Evolutionary conservation across 2,329 filamentous ascomycete genomes (phyloP), one percentile per base, ranked within the genome.

Genomic region (Sporothrix inflata): DNA sequence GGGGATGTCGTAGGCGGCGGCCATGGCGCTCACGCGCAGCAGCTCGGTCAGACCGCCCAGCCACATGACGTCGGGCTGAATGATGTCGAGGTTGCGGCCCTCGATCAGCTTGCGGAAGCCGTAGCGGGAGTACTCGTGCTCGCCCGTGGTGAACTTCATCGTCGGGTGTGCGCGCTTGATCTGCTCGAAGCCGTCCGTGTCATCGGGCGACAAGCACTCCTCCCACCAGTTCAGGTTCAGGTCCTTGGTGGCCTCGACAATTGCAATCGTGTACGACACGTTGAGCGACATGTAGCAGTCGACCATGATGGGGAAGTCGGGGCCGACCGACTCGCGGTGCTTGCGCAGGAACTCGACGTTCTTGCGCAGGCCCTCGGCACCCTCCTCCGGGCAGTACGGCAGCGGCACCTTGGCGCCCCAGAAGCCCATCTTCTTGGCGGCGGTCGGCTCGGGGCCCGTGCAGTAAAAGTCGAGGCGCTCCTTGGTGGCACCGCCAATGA

Each of bases 1-100:
- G 14, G 94, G 94, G 73, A 98, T 92, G 79, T 98, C 94, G 82
- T 98, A 98, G 27, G 94, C 94, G 4, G 94, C 89, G 4, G 94
- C 94, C 89, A 97, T 91, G 70, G 94, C 92, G 19, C 94, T 88
- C 69, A 98, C 91, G 82, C 94, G 96, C 76, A 98, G 89, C 72
- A 98, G 87, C 82, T 98, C 94, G 0, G 94, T 98, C 86, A 98
- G 82, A 74, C 94, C 94, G 74, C 94, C 94, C 16, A 97, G 90
- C 94, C 94, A 98, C 94, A 98, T 98, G 75, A 98, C 94, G 79
- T 98, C 94, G 16, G 94, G 94, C 83, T 97, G 94, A 78, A 98
- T 90, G 77, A 98, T 97, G 80, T 98, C 94, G 73, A 98, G 85
- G 82, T 97, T 97, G 76, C 94, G 93, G 71, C 91, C 92, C 82